Evolutionary conservation across 2,329 filamentous ascomycete genomes (phyloP).

Genomic region (Metarhizium brunneum): DNA sequence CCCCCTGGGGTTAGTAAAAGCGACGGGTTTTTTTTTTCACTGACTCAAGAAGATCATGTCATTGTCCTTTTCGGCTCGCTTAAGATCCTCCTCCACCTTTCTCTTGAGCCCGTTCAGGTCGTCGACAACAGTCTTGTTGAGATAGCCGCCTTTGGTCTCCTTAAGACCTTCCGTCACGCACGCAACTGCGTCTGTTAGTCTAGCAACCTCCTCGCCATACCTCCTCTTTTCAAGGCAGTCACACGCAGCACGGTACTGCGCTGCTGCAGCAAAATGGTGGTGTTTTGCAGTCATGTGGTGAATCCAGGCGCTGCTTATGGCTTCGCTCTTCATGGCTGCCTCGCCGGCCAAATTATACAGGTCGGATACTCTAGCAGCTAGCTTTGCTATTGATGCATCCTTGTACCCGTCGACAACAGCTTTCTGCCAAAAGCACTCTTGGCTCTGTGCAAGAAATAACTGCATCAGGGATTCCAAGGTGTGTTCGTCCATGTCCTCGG

Average conservation of each 20-base stretch:
- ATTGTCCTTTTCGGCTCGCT: conserved; percentile 90
- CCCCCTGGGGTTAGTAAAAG: no score
- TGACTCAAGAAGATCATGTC: conserved; percentile 83
- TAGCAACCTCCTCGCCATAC: conserved; percentile 90
- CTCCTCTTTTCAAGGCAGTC: conserved; percentile 89
- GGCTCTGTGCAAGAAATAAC: conserved; percentile 81
- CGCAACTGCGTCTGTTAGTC: conserved; percentile 69
- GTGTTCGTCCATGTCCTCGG: conserved; percentile 89
- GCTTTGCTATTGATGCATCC: conserved; percentile 82
- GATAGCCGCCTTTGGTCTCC: conserved; percentile 61
- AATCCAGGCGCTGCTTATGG: conserved; percentile 90
- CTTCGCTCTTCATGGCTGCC: conserved; percentile 77
- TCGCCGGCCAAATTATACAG: conserved; percentile 80
- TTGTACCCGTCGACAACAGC: conserved; percentile 91
- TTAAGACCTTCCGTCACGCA: conserved; percentile 83
- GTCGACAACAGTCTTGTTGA: conserved; percentile 71
- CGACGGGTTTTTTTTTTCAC: conserved; percentile 14
- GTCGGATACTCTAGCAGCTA: conserved; percentile 84
- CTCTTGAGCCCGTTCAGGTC: conserved; percentile 79
- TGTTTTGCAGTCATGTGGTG: conserved; percentile 97
- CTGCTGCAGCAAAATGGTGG: conserved; percentile 91
- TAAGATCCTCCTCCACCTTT: conserved; percentile 77
- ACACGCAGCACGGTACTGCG: conserved; percentile 83
- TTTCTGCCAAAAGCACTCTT: conserved; percentile 98
- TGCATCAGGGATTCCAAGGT: conserved; percentile 78